phyloP scores from a whole-genome alignment of 169 alveolate genomes.

The Plasmodium gaboni region DNA sequence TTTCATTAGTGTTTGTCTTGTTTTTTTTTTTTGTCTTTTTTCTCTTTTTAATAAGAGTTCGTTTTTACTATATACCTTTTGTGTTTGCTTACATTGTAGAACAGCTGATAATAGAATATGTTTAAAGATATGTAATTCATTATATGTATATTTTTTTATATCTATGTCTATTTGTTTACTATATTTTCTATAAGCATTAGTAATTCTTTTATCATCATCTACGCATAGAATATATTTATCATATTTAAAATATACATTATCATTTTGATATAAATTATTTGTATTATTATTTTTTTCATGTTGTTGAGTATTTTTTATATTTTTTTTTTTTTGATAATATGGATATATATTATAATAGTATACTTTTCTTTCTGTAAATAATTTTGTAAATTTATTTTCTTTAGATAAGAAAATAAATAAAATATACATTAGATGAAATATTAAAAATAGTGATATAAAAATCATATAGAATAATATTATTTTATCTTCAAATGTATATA shows the following conservation, averaged over 20 bases:
- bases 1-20: not conserved
- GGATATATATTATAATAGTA: constrained; percentile 59
- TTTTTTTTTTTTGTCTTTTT: not conserved
- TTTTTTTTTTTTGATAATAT: not conserved
- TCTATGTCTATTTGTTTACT: constrained; percentile 22
- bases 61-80: not conserved
- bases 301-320: not conserved
- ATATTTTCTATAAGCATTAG: constrained; percentile 13
- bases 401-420: constrained; percentile 44
- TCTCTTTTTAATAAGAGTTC: not conserved
- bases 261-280: not conserved
- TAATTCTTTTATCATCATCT: constrained; percentile 32
- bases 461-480: constrained; percentile 60
- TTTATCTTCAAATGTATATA: not conserved
- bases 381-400: constrained; percentile 14
- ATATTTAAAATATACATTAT: constrained; percentile 14
- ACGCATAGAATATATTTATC: constrained; percentile 37
- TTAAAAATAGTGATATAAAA: constrained; percentile 40
- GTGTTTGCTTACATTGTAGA: constrained; percentile 1
- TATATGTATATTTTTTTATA: constrained; percentile 38
- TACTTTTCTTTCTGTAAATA: constrained; percentile 53
- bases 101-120: constrained; percentile 47
- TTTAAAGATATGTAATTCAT: constrained; percentile 64
- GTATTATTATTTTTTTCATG: too few relatives aligned
- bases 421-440: constrained; percentile 38